Conservation (phyloP, 306 rosid species). For the Nissolia schottii region DNA sequence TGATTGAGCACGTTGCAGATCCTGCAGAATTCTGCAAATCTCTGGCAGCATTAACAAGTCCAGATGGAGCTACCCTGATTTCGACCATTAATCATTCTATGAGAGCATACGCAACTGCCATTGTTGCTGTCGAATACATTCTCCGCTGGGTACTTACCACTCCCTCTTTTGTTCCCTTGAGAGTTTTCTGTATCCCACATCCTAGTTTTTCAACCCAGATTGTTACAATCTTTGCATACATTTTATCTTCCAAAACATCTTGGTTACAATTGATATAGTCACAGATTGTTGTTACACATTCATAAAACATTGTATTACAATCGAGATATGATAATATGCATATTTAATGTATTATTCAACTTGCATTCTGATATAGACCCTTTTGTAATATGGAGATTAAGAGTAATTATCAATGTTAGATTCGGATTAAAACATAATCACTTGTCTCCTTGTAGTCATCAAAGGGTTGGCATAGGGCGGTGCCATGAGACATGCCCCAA, state of each 20-base stretch:
- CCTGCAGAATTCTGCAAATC: slow-evolving; percentile 94
- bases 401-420: too few relatives aligned
- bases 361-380: neutral
- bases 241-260: neutral
- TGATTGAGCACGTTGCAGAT: slow-evolving; percentile 90
- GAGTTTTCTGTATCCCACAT: neutral
- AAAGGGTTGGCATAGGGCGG: too few relatives aligned
- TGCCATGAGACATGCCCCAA: too few relatives aligned
- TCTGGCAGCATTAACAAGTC: slow-evolving; percentile 59
- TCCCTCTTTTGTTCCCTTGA: neutral
- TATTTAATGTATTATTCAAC: too few relatives aligned
- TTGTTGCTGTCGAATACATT: slow-evolving; percentile 83
- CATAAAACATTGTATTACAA: neutral
- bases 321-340: neutral
- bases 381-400: too few relatives aligned
- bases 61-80: slow-evolving; percentile 77
- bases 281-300: too few relatives aligned
- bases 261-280: neutral
- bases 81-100: slow-evolving; percentile 86
- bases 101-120: slow-evolving; percentile 85
- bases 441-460: too few relatives aligned
- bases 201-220: neutral
- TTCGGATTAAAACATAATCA: too few relatives aligned
- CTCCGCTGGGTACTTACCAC: slow-evolving; percentile 81
- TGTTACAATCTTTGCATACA: neutral